phyloP scores from a whole-genome alignment of 139 green algal genomes.

The Closterium sp. region DNA sequence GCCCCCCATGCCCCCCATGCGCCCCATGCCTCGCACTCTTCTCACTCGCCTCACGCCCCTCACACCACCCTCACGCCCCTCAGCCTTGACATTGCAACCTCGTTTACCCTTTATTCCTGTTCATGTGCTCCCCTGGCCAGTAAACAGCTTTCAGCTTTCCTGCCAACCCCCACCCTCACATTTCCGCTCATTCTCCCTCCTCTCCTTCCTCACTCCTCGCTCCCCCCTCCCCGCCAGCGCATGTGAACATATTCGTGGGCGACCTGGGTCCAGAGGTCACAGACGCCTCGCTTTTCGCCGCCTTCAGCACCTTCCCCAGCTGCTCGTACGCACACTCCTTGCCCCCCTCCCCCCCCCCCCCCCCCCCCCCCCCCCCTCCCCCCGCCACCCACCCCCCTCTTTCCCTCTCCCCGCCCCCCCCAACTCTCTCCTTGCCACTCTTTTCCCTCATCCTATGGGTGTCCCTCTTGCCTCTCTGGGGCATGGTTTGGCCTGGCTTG shows the following conservation, averaged over 20 bases:
- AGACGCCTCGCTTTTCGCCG: constrained; percentile 35
- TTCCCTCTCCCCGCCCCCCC: neutral
- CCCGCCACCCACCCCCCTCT: neutral
- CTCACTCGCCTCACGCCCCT: too few species aligned
- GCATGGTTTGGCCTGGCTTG: too few species aligned
- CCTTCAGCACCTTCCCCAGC: constrained; percentile 44
- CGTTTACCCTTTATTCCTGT: too few species aligned
- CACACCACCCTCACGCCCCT: too few species aligned
- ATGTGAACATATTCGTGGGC: constrained; percentile 47
- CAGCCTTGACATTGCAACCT: too few species aligned
- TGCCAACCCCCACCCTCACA: too few species aligned
- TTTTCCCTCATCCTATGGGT: neutral
- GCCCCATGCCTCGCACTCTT: too few species aligned
- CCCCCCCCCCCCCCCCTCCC: neutral
- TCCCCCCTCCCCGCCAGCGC: neutral
- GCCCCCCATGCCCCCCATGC: too few species aligned
- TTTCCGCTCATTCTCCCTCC: neutral
- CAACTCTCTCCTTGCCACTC: neutral
- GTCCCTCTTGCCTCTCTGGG: neutral
- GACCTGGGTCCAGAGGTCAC: constrained; percentile 34
- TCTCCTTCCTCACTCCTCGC: neutral
- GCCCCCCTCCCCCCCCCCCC: neutral
- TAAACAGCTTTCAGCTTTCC: too few species aligned
- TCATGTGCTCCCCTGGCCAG: too few species aligned
- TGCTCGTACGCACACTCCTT: constrained; percentile 41